Conservation (phyloP, 306 rosid species). For the Vigna trinervia region DNA sequence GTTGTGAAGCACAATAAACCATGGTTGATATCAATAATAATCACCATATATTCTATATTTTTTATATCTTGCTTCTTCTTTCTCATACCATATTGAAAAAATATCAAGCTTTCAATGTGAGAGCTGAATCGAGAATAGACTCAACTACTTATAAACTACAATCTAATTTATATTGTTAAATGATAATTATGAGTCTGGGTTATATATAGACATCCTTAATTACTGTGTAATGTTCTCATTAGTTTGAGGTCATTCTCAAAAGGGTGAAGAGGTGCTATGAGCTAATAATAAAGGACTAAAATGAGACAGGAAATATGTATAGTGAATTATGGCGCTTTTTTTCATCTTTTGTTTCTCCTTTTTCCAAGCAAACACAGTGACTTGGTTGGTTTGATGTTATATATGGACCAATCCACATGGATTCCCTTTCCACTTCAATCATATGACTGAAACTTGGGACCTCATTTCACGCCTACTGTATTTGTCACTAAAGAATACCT, state of each 20-base stretch:
- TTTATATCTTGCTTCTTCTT: background rate
- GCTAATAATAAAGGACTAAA: background rate
- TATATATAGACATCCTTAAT: no score
- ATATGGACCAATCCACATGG: conserved; percentile 7
- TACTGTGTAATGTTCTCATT: background rate
- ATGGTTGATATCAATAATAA: conserved; percentile 7
- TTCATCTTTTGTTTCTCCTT: background rate
- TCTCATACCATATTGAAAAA: background rate
- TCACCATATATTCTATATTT: background rate
- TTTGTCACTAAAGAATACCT: conserved; percentile 11
- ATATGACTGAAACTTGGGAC: conserved; percentile 14
- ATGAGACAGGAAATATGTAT: background rate
- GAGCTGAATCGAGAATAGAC: background rate
- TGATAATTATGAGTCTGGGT: background rate
- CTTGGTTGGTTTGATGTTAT: conserved; percentile 11
- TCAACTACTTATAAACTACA: background rate
- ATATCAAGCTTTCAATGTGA: background rate
- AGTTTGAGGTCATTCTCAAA: background rate
- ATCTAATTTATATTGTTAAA: background rate
- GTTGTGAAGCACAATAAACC: conserved; percentile 32
- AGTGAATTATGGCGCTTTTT: background rate
- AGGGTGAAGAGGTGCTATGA: background rate
- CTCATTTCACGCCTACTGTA: background rate
- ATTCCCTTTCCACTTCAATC: background rate
- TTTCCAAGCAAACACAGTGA: background rate